Conservation (phyloP, 306 rosid genomes). For the Fragaria vesca region DNA sequence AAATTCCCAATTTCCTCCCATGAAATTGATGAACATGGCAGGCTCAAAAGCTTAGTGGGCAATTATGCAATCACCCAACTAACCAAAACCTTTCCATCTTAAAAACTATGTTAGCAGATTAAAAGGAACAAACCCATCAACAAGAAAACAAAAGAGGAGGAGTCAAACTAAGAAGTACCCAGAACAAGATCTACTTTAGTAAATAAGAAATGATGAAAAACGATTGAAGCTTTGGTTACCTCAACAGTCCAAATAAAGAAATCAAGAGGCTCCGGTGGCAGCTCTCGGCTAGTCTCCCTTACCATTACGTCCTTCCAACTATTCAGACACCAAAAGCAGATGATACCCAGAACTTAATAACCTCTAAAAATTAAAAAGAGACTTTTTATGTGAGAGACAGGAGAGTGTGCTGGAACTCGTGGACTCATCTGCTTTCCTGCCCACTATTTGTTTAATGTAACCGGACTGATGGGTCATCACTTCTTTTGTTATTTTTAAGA, state of each 20-base stretch:
- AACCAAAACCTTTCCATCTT: too few species aligned
- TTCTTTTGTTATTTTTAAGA: too few species aligned
- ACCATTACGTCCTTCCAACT: slow-evolving; percentile 34
- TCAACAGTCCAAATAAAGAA: slow-evolving; percentile 99
- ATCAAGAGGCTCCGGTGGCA: slow-evolving; percentile 95
- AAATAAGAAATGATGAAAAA: background rate
- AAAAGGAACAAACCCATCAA: background rate
- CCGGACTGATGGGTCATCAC: too few species aligned
- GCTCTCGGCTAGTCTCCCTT: slow-evolving; percentile 74
- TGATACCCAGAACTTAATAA: background rate
- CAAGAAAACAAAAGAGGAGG: background rate
- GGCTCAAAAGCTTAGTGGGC: too few species aligned
- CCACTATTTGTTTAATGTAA: too few species aligned
- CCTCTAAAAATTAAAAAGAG: background rate
- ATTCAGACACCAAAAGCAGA: slow-evolving; percentile 2
- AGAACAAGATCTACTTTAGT: slow-evolving; percentile 18
- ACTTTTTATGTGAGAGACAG: too few species aligned
- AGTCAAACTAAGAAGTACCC: background rate
- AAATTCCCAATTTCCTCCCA: background rate
- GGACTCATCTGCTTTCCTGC: too few species aligned
- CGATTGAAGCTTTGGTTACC: slow-evolving; percentile 41
- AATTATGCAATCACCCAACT: too few species aligned
- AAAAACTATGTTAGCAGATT: too few species aligned
- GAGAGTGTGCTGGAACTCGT: too few species aligned
- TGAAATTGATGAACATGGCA: background rate